Base-by-base conservation (phyloP, 805 yeast species). In the Candida verbasci region DNA sequence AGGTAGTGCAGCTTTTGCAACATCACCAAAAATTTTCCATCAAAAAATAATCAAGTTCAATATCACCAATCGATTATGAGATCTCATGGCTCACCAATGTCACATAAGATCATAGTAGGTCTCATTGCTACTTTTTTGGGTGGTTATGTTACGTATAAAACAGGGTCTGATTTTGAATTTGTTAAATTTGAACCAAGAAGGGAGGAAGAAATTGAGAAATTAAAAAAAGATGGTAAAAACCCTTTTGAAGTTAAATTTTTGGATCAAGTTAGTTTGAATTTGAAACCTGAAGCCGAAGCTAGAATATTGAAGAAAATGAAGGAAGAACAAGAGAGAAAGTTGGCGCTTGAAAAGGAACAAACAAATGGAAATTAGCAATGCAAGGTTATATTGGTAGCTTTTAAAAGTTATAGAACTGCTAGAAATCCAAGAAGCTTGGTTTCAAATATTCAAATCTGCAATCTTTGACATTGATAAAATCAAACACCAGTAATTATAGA, bases 251-350 rank as follows among this genome's bases (percentile, higher is more conserved):
- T 67, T 46, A 56, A 44, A 22, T 52, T 56, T 5, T 45, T 54
- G 31, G 69, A 66, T 9, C 45, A 61, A 5, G 42, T 65, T 20
- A 63, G 71, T 1, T 53, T 67, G 49, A 66, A 66, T 9, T 65
- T 62, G 38, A 67, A 64, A 1, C 70, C 70, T 0, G 72, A 67
- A 37, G 72, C 71, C 5, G 62, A 65, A 44, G 61, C 53, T 39
- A 43, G 65, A 31, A 47, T 65, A 31, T 40, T 38, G 33, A 49
- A 46, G 42, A 33, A 48, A 14, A 34, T 57, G 11, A 55, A 53
- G 8, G 31, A 37, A 37, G n/a, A 33, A 25, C 20, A 33, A n/a
- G 10, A 24, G 24, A 10, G 18, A 18, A 8, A 18, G 25, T 29
- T 22, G 15, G 9, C 21, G 21, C 4, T 16, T 4, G 25, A 21